Percentiles rank a stretch among this genome's conserved stretches.
These are phyloP conservation scores for Cutaneotrichosporon curvatum DNA, from an alignment of 1,284 basidiomycete species.

Conservation along the genomic window DNA sequence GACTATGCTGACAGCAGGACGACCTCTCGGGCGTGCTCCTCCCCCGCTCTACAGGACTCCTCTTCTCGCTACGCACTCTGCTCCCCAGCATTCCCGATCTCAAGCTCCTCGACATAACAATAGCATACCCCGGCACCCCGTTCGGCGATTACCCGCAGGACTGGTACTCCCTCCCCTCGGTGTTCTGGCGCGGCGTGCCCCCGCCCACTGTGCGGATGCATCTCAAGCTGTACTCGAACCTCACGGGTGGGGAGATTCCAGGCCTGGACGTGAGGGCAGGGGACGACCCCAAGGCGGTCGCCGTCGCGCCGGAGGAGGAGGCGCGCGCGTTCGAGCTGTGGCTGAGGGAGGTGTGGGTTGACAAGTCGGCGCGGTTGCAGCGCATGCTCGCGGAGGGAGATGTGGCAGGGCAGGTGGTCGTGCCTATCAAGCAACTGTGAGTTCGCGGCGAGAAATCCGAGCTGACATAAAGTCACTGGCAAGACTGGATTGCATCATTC, in stretches of 20 bases:
- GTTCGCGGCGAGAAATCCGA: constrained; percentile 2
- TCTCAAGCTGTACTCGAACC: constrained; percentile 61
- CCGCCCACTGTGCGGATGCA: constrained; percentile 85
- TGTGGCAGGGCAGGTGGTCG: constrained; percentile 3
- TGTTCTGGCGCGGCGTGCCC: constrained; percentile 73
- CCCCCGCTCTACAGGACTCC: constrained; percentile 83
- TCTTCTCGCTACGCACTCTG: constrained; percentile 75
- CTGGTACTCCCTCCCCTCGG: constrained; percentile 66
- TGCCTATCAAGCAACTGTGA: constrained; percentile 32
- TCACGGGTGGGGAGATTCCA: constrained; percentile 39
- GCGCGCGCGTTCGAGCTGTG: constrained; percentile 70
- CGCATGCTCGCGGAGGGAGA: constrained; percentile 49
- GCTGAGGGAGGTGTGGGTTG: constrained; percentile 70
- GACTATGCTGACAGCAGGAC: constrained; percentile 51
- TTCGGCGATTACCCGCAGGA: constrained; percentile 45
- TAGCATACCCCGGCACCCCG: constrained; percentile 74
- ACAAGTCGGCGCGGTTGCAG: constrained; percentile 72
- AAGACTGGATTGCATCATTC: constrained; percentile 32
- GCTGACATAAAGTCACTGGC: constrained; percentile 24
- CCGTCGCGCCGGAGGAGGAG: constrained; percentile 55
- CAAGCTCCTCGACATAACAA: constrained; percentile 77
- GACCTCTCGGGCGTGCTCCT: constrained; percentile 74
- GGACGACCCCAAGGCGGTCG: background rate
- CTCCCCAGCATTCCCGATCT: constrained; percentile 68
- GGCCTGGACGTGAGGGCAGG: constrained; percentile 12